Percentiles rank a stretch among this genome's conserved stretches.
Evolutionary conservation across 176 grass and related monocot genomes (phyloP).

Genomic region (Carex littledalei): DNA sequence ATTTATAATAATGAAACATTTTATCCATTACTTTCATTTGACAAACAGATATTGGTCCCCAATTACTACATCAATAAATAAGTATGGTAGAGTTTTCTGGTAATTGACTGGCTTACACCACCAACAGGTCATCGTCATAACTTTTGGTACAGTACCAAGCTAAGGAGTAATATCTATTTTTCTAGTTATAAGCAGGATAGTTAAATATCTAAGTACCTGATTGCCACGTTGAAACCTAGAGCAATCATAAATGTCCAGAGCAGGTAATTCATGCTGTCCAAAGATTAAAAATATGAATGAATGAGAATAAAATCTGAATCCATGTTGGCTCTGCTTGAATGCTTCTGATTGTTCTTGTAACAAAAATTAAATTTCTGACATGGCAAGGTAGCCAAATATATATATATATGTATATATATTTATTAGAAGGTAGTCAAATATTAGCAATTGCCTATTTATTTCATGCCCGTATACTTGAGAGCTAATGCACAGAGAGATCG

Average conservation of each 20-base stretch:
- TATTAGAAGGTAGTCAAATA: background rate
- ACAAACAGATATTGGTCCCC: background rate
- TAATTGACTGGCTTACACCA: background rate
- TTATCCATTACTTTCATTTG: background rate
- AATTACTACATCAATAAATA: background rate
- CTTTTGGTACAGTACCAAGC: background rate
- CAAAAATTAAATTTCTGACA: background rate
- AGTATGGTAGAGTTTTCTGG: background rate
- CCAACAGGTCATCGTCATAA: background rate
- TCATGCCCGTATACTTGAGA: background rate
- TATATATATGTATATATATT: background rate
- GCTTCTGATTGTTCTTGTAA: slow-evolving; percentile 2
- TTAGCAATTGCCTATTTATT: background rate
- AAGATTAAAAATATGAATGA: background rate
- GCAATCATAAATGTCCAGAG: slow-evolving; percentile 64
- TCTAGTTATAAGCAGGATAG: background rate
- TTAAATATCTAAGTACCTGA: slow-evolving; percentile 29
- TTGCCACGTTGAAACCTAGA: slow-evolving; percentile 56
- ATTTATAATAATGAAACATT: background rate
- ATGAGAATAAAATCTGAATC: background rate
- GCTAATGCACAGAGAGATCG: background rate
- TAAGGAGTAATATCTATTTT: background rate
- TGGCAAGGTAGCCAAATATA: background rate
- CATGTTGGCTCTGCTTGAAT: background rate
- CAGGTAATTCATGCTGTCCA: slow-evolving; percentile 57